Base-by-base conservation (phyloP, 768 basidiomycete species). In the Lactarius hatsudake region DNA sequence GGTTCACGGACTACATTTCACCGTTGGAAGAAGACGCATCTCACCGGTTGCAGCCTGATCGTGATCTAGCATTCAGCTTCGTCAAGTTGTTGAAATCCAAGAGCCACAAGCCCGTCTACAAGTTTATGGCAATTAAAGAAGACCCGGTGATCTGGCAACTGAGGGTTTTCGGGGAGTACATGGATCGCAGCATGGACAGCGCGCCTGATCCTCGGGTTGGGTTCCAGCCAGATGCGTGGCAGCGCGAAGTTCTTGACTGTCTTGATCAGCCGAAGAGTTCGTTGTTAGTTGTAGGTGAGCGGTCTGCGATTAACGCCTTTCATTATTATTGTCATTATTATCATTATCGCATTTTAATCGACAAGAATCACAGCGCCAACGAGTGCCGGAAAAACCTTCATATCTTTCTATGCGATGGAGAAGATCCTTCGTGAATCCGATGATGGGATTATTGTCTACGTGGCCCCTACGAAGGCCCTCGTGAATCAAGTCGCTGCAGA, bases 381-480 rank as follows among this genome's bases (percentile, higher is more conserved):
- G 1, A 87, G 86, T 74, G 88, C 87, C 0, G 88, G 89, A 34
- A 91, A 91, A 74, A 90, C 89, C 0, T 91, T 91, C 72, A 89
- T 91, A 53, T 87, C 87, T 2, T 91, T 82, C 74, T 90, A 90
- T 69, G 89, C 90, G 0, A 90, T 91, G 89, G 88, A 89, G 73
- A 83, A 83, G 68, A 78, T 89, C 17, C 76, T 91, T 2, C 78
- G 86, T 63, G 79, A 78, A 48, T 87, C 87, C 0, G 86, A 91
- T 71, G 83, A 89, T 53, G 88, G 86, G 0, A 80, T 91, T 51
- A 72, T 91, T 42, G 84, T 91, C 23, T 91, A 91, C 73, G 82
- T 91, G 53, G 89, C 89, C 0, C 89, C 89, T 0, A 90, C 89
- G 8, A 91, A 91, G 73, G 88, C 89, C 0, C 79, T 91, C 0